phyloP scores from a whole-genome alignment of 768 basidiomycete genomes.

The Russula abietina region DNA sequence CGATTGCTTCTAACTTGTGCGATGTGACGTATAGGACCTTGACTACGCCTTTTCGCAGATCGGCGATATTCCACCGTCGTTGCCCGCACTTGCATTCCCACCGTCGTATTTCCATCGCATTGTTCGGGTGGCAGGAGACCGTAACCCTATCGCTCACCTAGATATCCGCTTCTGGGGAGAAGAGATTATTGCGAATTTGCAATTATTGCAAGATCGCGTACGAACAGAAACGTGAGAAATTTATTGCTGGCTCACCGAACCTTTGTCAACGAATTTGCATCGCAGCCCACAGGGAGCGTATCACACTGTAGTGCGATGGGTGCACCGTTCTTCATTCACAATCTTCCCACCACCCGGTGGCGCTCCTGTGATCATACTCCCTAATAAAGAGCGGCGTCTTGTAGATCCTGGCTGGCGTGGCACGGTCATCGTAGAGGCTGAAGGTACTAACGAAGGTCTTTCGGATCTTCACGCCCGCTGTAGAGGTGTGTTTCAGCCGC shows the following conservation, averaged over 20 bases:
- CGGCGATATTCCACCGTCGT: conserved; percentile 74
- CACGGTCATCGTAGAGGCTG: conserved; percentile 74
- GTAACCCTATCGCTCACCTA: conserved; percentile 55
- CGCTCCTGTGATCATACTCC: conserved; percentile 31
- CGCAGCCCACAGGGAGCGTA: conserved; percentile 68
- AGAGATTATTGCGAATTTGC: conserved; percentile 66
- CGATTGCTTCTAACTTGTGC: not conserved
- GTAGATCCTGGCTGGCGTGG: conserved; percentile 83
- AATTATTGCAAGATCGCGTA: conserved; percentile 70
- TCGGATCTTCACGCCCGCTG: conserved; percentile 72
- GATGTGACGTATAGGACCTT: conserved; percentile 50
- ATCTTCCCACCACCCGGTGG: conserved; percentile 45
- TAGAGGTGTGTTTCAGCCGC: conserved; percentile 60
- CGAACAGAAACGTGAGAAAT: conserved; percentile 71
- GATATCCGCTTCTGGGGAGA: conserved; percentile 75
- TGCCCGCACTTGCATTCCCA: conserved; percentile 73
- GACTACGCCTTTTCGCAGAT: conserved; percentile 74
- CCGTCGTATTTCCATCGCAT: conserved; percentile 89
- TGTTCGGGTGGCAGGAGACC: conserved; percentile 46
- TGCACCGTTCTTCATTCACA: conserved; percentile 71
- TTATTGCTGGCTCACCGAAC: conserved; percentile 8
- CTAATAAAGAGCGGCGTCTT: conserved; percentile 29
- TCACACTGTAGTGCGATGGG: conserved; percentile 82
- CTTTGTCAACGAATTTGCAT: conserved; percentile 14
- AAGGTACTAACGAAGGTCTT: conserved; percentile 81